These are phyloP conservation scores for Zygoascus bituminiphila DNA, from an alignment of 805 yeast genomes.

Conservation along the genomic window DNA sequence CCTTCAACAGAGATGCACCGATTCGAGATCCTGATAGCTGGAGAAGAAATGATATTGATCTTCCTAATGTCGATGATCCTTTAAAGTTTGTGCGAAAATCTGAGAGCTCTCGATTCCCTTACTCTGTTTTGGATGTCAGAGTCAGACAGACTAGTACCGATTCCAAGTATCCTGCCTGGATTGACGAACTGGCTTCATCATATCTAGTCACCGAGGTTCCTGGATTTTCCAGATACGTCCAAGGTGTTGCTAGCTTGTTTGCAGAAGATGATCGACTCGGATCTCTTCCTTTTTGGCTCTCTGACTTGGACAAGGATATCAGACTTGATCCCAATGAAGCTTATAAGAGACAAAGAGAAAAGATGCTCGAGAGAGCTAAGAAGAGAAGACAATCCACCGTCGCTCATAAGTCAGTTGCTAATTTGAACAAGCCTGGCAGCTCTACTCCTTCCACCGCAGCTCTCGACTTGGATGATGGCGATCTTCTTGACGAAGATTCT, in stretches of 20 bases:
- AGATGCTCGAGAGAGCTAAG: constrained; percentile 28
- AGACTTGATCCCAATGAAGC: constrained; percentile 74
- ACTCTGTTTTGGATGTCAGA: constrained; percentile 73
- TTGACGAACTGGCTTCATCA: constrained; percentile 72
- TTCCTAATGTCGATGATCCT: constrained; percentile 58
- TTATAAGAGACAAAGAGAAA: constrained; percentile 52
- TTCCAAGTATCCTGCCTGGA: constrained; percentile 43
- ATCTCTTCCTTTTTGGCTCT: constrained; percentile 88
- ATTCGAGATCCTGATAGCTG: constrained; percentile 81
- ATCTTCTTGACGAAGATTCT: constrained; percentile 52
- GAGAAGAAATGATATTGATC: constrained; percentile 89
- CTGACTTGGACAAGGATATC: constrained; percentile 73
- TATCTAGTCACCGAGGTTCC: constrained; percentile 91
- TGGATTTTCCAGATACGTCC: constrained; percentile 84
- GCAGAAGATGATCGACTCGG: constrained; percentile 87
- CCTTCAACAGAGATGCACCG: constrained; percentile 77
- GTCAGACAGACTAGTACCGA: constrained; percentile 37
- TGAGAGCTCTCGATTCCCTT: constrained; percentile 74
- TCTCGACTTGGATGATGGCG: constrained; percentile 39
- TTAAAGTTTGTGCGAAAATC: constrained; percentile 72
- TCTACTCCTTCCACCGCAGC: constrained; percentile 19
- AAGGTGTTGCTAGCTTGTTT: constrained; percentile 82
- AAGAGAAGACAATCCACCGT: constrained; percentile 1
- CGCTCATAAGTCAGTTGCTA: neutral
- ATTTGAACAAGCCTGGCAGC: neutral